phyloP scores from a whole-genome alignment of 495 filamentous ascomycete species.

The Hyphodiscus hymeniophilus region DNA sequence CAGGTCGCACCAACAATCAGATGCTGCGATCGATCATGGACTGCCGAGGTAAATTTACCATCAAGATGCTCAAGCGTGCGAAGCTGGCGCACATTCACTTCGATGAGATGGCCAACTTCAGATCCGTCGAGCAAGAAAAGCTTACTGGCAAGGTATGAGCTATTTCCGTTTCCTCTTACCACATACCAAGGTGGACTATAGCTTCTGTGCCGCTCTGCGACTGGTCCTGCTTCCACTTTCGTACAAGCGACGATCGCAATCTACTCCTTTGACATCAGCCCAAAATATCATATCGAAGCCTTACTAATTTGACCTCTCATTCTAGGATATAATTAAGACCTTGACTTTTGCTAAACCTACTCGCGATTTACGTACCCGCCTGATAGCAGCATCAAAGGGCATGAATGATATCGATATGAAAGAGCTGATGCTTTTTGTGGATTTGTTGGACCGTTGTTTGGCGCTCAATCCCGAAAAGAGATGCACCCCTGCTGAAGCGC shows the following conservation, averaged over 20 bases:
- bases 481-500: conserved; percentile 74
- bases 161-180: conserved; percentile 12
- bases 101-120: conserved; percentile 79
- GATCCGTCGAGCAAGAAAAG: conserved; percentile 78
- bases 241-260: not conserved
- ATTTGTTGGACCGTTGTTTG: conserved; percentile 80
- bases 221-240: not conserved
- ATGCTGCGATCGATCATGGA: conserved; percentile 97
- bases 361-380: conserved; percentile 69
- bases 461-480: conserved; percentile 90
- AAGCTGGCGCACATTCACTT: conserved; percentile 70
- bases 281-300: no score
- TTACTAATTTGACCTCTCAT: not conserved
- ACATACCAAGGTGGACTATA: conserved; percentile 5
- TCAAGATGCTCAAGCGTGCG: conserved; percentile 76
- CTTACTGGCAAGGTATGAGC: conserved; percentile 63
- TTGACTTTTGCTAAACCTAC: conserved; percentile 72
- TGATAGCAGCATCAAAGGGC: conserved; percentile 63
- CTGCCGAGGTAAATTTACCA: conserved; percentile 84
- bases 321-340: conserved; percentile 52
- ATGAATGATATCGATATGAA: conserved; percentile 68
- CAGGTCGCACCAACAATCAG: conserved; percentile 91
- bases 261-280: not conserved
- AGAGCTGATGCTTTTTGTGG: conserved; percentile 73
- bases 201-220: conserved; percentile 12